A percentile compares a stretch with the other conserved stretches of the same genome.
These are phyloP conservation scores for Sporisorium graminicola DNA, from an alignment of 1,284 basidiomycete genomes.

Conservation along the genomic window DNA sequence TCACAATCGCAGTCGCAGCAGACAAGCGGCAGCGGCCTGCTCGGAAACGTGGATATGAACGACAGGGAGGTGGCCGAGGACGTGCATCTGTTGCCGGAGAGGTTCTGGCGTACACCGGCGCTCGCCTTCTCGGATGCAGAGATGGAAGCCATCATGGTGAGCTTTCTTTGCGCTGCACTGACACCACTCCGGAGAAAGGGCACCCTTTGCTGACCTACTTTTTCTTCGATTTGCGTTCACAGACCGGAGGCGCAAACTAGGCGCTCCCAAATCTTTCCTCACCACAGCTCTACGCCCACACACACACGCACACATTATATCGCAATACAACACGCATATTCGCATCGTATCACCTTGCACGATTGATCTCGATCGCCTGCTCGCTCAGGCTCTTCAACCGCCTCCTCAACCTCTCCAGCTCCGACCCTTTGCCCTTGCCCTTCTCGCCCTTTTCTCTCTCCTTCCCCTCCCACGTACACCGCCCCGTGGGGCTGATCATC, in stretches of 20 bases:
- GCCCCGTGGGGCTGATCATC: slow-evolving; percentile 22
- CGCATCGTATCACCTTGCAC: slow-evolving; percentile 9
- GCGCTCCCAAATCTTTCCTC: not conserved
- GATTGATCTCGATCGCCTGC: slow-evolving; percentile 34
- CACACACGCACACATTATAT: not conserved
- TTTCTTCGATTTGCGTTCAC: not conserved
- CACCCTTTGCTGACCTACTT: slow-evolving; percentile 1
- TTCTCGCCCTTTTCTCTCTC: not conserved
- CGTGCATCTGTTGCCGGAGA: slow-evolving; percentile 50
- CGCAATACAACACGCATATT: slow-evolving; percentile 1
- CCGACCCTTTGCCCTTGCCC: not conserved
- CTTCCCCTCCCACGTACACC: slow-evolving; percentile 11
- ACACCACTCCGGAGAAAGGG: no score
- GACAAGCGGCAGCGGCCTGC: slow-evolving; percentile 7
- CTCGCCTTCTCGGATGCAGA: slow-evolving; percentile 56
- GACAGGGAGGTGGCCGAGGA: slow-evolving; percentile 40
- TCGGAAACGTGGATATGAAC: slow-evolving; percentile 27
- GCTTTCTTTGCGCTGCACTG: no score
- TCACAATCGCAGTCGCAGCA: not conserved
- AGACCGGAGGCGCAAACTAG: slow-evolving; percentile 44
- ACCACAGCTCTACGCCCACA: no score
- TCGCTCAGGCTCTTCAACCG: slow-evolving; percentile 24
- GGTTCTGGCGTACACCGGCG: slow-evolving; percentile 66
- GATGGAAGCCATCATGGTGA: slow-evolving; percentile 67
- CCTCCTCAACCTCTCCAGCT: slow-evolving; percentile 31